Conservation (phyloP, 2,329 filamentous ascomycete species). For the Dothiorella sarmentorum region DNA sequence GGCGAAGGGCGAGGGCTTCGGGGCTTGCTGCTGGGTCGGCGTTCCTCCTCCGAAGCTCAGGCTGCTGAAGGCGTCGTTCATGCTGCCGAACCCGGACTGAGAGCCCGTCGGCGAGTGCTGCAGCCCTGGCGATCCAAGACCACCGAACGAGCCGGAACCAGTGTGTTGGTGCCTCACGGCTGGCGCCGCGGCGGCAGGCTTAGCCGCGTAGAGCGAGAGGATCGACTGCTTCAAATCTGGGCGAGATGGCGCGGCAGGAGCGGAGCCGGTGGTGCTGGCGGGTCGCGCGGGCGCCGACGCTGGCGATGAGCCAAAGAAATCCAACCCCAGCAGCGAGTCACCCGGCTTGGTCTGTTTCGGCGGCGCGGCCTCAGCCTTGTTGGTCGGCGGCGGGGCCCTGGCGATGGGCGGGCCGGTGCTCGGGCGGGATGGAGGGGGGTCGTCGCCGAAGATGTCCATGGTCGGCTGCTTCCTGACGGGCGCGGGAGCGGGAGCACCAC, state of each 20-base stretch:
- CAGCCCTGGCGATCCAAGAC: slow-evolving; percentile 49
- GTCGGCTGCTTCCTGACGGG: slow-evolving; percentile 32
- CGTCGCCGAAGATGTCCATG: slow-evolving; percentile 80
- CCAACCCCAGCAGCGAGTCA: slow-evolving; percentile 85
- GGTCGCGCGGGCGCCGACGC: slow-evolving; percentile 62
- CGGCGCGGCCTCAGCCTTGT: slow-evolving; percentile 62
- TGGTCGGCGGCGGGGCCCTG: slow-evolving; percentile 55
- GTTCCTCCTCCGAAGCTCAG: slow-evolving; percentile 57
- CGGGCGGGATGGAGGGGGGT: slow-evolving; percentile 63
- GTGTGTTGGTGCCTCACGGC: slow-evolving; percentile 51
- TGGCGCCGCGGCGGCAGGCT: slow-evolving; percentile 72
- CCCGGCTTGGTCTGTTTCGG: slow-evolving; percentile 64
- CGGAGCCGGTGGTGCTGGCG: slow-evolving; percentile 62
- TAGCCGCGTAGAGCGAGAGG: slow-evolving; percentile 85
- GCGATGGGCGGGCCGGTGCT: slow-evolving; percentile 67
- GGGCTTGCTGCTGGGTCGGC: slow-evolving; percentile 44
- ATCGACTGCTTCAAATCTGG: slow-evolving; percentile 98
- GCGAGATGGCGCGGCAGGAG: slow-evolving; percentile 65
- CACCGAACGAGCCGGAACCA: slow-evolving; percentile 47
- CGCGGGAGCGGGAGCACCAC: slow-evolving; percentile 23
- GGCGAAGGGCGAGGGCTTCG: slow-evolving; percentile 64
- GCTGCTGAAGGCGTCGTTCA: slow-evolving; percentile 78
- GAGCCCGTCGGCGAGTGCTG: slow-evolving; percentile 22
- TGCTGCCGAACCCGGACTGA: slow-evolving; percentile 52
- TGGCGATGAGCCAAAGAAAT: slow-evolving; percentile 78